These are phyloP conservation scores for Eruca vesicaria DNA, from an alignment of 441 rosid species.

Conservation along the genomic window DNA sequence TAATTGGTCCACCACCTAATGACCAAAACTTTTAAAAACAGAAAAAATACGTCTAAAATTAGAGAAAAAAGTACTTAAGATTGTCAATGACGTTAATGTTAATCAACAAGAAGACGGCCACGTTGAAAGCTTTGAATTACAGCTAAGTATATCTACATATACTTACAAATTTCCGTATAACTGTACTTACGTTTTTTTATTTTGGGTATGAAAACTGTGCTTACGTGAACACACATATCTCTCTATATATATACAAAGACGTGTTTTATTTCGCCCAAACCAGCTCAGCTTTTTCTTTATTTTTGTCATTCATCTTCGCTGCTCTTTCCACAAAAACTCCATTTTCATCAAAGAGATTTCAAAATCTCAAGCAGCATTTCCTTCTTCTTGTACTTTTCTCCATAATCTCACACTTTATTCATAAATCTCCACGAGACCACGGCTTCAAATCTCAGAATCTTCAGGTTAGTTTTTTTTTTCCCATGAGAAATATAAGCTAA, in stretches of 20 bases:
- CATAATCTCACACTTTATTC: not conserved
- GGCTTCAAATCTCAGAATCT: constrained; percentile 12
- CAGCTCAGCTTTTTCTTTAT: constrained; percentile 9
- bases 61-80: not conserved
- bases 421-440: not conserved
- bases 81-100: constrained; percentile 34
- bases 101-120: constrained; percentile 31
- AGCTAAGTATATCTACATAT: constrained; percentile 29
- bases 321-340: not conserved
- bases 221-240: constrained; percentile 20
- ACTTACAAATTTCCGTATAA: not conserved
- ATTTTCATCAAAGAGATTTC: constrained; percentile 9
- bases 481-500: not conserved
- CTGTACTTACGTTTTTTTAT: not conserved
- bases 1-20: constrained; percentile 19
- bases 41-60: not conserved
- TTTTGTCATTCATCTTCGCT: not conserved
- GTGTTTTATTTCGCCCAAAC: constrained; percentile 29
- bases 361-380: not conserved
- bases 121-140: constrained; percentile 26
- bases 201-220: not conserved
- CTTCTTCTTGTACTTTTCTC: not conserved
- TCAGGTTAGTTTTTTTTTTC: constrained; percentile 31
- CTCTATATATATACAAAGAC: constrained; percentile 22
- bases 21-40: constrained; percentile 2